A percentile compares a stretch with the other conserved stretches of the same genome.
Conservation (phyloP, 225 moss, liverwort and hornwort genomes). For the Pseudisothecium myosuroides region DNA sequence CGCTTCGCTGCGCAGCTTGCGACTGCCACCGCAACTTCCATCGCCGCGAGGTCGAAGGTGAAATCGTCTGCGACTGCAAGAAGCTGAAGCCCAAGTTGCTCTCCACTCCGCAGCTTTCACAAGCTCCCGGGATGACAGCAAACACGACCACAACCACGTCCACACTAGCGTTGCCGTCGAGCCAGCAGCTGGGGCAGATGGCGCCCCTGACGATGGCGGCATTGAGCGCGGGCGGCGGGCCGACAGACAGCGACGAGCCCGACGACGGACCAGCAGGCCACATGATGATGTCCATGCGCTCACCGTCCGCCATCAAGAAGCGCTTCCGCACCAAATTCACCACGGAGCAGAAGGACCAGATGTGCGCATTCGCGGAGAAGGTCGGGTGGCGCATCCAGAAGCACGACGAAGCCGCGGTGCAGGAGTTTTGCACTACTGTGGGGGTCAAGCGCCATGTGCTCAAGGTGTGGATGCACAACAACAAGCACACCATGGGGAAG, state of each 20-base stretch:
- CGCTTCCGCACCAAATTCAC: constrained; percentile 97
- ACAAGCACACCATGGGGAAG: constrained; percentile 98
- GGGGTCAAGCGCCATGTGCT: constrained; percentile 97
- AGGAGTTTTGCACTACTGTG: constrained; percentile 80
- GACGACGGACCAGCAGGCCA: constrained; percentile 61
- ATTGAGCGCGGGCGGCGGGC: constrained; percentile 67
- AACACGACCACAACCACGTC: background rate
- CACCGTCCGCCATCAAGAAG: constrained; percentile 89
- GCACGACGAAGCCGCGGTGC: constrained; percentile 93
- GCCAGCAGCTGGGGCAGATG: constrained; percentile 26
- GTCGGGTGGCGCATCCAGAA: constrained; percentile 99
- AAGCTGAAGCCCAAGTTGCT: constrained; percentile 8
- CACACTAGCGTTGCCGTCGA: constrained; percentile 40
- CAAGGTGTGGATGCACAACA: constrained; percentile 99
- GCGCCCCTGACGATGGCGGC: constrained; percentile 65
- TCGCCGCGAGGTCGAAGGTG: constrained; percentile 91
- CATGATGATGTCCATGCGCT: constrained; percentile 30
- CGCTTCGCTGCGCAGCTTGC: constrained; percentile 95
- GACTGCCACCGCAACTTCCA: constrained; percentile 98
- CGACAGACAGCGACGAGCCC: constrained; percentile 83
- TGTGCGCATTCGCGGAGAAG: constrained; percentile 94
- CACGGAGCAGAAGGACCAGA: constrained; percentile 98
- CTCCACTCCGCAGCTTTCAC: background rate
- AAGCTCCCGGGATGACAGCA: background rate
- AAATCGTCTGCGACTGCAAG: constrained; percentile 41